These are phyloP conservation scores for Chaetomidium leptoderma DNA, from an alignment of 495 filamentous ascomycete species.

Conservation along the genomic window DNA sequence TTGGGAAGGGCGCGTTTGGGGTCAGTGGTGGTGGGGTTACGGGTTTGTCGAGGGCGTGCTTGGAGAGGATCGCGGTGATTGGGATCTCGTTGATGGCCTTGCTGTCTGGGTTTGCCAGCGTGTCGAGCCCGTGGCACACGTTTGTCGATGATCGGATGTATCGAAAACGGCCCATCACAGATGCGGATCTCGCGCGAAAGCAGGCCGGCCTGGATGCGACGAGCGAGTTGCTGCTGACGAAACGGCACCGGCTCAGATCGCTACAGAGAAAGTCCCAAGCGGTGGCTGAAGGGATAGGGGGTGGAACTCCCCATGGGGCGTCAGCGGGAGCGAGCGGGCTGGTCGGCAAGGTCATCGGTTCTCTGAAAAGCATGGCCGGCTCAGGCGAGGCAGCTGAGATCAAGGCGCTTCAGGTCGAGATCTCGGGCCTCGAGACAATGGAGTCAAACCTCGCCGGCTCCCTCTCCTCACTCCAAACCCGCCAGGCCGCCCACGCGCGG, in stretches of 20 bases:
- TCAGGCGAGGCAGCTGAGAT: constrained; percentile 61
- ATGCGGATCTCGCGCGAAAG: constrained; percentile 66
- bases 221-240: constrained; percentile 66
- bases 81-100: constrained; percentile 79
- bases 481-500: constrained; percentile 55
- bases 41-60: constrained; percentile 61
- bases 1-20: constrained; percentile 15
- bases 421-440: constrained; percentile 75
- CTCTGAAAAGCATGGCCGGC: constrained; percentile 46
- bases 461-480: constrained; percentile 52
- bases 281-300: constrained; percentile 41
- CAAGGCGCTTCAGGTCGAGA: constrained; percentile 63
- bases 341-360: constrained; percentile 62
- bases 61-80: constrained; percentile 74
- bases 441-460: constrained; percentile 58
- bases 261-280: constrained; percentile 54
- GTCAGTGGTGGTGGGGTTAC: constrained; percentile 3
- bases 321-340: constrained; percentile 46
- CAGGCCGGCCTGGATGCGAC: constrained; percentile 70
- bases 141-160: constrained; percentile 55
- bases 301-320: constrained; percentile 8
- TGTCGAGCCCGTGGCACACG: constrained; percentile 75
- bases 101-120: constrained; percentile 75
- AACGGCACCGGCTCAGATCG: constrained; percentile 60
- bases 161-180: constrained; percentile 53